Conservation (phyloP, 78 protist species). For the Dictyostelium intermedium region DNA sequence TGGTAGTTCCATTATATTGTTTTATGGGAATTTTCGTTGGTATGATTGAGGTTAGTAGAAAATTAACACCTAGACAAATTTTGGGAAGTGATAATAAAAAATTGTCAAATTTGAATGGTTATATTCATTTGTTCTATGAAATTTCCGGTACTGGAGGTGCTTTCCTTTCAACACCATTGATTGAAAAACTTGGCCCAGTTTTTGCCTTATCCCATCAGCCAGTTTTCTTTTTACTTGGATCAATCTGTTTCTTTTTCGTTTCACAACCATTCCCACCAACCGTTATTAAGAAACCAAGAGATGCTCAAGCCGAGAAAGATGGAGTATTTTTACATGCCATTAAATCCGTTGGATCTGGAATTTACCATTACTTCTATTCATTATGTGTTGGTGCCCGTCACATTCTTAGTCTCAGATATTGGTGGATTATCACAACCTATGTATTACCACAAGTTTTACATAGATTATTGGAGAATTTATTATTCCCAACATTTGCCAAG, state of each 20-base stretch:
- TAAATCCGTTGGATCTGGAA: neutral
- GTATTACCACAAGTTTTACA: constrained; percentile 73
- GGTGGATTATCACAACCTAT: constrained; percentile 70
- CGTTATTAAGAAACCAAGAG: neutral
- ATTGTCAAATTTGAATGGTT: constrained; percentile 50
- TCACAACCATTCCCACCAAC: constrained; percentile 61
- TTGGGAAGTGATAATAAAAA: constrained; percentile 15
- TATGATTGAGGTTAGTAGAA: constrained; percentile 67
- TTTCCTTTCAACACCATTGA: constrained; percentile 43
- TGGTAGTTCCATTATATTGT: constrained; percentile 17
- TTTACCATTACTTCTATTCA: constrained; percentile 15
- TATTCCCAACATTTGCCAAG: constrained; percentile 71
- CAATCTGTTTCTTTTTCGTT: neutral
- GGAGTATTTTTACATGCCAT: neutral
- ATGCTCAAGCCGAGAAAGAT: neutral
- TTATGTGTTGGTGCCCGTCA: constrained; percentile 36
- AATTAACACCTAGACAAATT: constrained; percentile 54
- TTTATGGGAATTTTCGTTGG: constrained; percentile 57
- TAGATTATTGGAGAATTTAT: constrained; percentile 48
- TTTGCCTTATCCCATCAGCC: constrained; percentile 35
- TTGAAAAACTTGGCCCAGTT: constrained; percentile 37
- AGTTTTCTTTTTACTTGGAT: constrained; percentile 3
- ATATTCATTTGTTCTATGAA: constrained; percentile 56
- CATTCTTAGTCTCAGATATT: constrained; percentile 7
- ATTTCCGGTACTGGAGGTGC: constrained; percentile 70